A percentile compares a stretch with the other conserved stretches of the same genome.
These are phyloP conservation scores for Guadua angustifolia DNA, from an alignment of 176 grass and related monocot genomes.

Conservation along the genomic window DNA sequence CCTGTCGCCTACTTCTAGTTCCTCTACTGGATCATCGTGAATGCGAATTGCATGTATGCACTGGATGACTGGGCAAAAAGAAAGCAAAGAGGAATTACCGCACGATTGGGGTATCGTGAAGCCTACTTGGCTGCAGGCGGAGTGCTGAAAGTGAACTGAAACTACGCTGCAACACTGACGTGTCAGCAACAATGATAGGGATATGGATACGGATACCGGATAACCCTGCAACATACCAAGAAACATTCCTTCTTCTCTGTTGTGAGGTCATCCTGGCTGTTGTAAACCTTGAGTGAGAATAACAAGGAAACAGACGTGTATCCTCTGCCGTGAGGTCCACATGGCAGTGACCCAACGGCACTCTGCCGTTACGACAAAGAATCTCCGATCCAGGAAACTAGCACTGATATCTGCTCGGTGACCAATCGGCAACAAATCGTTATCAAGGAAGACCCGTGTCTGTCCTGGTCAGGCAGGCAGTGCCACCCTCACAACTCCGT, in stretches of 20 bases:
- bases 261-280: background rate
- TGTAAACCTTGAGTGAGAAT: background rate
- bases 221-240: background rate
- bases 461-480: background rate
- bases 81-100: background rate
- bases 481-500: background rate
- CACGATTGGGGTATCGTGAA: background rate
- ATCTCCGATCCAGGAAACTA: too few relatives aligned
- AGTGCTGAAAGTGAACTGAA: background rate
- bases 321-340: too few relatives aligned
- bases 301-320: background rate
- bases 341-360: too few relatives aligned
- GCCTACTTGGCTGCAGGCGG: background rate
- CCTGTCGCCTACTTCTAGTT: background rate
- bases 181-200: background rate
- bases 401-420: background rate
- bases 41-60: background rate
- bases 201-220: background rate
- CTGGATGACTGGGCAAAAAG: background rate
- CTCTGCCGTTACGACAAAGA: too few relatives aligned
- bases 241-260: background rate
- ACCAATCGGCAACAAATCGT: background rate
- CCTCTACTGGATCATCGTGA: background rate
- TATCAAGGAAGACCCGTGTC: background rate
- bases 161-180: background rate